These are phyloP conservation scores for Aspergillus pseudonomiae DNA, from an alignment of 2,329 filamentous ascomycete species.

Conservation along the genomic window DNA sequence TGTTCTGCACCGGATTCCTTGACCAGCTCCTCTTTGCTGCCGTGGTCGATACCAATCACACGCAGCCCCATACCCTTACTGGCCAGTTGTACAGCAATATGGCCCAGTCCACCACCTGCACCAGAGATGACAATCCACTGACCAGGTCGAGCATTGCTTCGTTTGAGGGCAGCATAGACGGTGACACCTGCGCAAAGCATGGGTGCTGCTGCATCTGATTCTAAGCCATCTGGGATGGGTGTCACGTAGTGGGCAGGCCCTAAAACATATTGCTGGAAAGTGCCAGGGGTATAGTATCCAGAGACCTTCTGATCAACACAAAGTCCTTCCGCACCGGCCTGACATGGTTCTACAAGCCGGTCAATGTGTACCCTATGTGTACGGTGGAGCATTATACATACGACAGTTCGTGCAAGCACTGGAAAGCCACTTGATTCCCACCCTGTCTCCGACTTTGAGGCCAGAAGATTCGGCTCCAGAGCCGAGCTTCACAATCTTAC, in stretches of 20 bases:
- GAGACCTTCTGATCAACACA: conserved; percentile 62
- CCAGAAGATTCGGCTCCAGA: conserved; percentile 58
- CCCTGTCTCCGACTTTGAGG: conserved; percentile 67
- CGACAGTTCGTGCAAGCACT: conserved; percentile 59
- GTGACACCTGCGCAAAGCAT: conserved; percentile 71
- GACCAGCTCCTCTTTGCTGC: conserved; percentile 61
- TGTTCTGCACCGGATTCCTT: conserved; percentile 65
- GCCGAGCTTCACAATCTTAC: conserved; percentile 67
- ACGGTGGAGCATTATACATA: conserved; percentile 25
- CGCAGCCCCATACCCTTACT: conserved; percentile 63
- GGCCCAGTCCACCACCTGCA: conserved; percentile 66
- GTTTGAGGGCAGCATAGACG: conserved; percentile 67
- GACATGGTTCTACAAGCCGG: conserved; percentile 48
- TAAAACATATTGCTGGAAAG: conserved; percentile 72
- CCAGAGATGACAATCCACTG: conserved; percentile 64
- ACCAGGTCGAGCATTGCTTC: conserved; percentile 61
- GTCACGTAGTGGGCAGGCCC: conserved; percentile 70
- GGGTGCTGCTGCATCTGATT: conserved; percentile 65
- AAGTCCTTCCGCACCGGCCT: conserved; percentile 57
- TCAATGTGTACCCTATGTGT: conserved; percentile 1
- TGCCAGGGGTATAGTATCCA: conserved; percentile 70
- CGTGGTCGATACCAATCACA: conserved; percentile 68
- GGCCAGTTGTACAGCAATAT: conserved; percentile 65
- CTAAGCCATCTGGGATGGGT: conserved; percentile 65
- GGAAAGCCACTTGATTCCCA: conserved; percentile 71